Evolutionary conservation across 176 grass and related monocot species (phyloP).

Genomic region (Carex scoparia): DNA sequence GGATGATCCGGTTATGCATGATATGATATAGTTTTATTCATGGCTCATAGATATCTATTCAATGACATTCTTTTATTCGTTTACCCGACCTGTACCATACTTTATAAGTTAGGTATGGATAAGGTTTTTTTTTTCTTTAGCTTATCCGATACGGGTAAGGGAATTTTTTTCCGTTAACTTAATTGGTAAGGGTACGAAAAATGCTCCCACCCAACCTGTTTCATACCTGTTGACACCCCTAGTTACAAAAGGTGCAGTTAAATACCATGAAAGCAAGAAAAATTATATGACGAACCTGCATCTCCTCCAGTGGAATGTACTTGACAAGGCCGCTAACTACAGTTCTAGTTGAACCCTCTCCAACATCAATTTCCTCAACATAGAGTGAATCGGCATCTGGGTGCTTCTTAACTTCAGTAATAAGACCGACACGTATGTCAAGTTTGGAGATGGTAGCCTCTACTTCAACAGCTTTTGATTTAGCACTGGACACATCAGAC

Average conservation of each 20-base stretch:
- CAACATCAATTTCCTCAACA: conserved; percentile 90
- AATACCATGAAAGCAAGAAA: neutral
- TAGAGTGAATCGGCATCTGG: conserved; percentile 93
- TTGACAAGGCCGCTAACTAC: conserved; percentile 88
- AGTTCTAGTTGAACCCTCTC: conserved; percentile 72
- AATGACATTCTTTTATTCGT: too few species aligned
- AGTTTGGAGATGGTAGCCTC: conserved; percentile 59
- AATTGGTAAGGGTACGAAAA: too few species aligned
- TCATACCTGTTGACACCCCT: too few species aligned
- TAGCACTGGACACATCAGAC: conserved; percentile 33
- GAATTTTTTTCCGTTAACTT: too few species aligned
- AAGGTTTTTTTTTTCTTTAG: too few species aligned
- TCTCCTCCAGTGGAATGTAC: conserved; percentile 76
- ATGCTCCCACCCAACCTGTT: too few species aligned
- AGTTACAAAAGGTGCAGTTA: neutral
- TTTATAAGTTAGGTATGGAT: too few species aligned
- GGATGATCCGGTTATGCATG: too few species aligned
- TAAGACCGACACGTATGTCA: conserved; percentile 79
- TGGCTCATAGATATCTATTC: too few species aligned
- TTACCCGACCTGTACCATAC: too few species aligned
- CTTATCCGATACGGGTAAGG: too few species aligned
- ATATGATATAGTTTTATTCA: too few species aligned
- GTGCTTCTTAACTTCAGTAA: conserved; percentile 82
- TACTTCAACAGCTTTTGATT: conserved; percentile 52
- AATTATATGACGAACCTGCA: conserved; percentile 45